phyloP scores from a whole-genome alignment of 257 asterid species.

The Eustoma russellianum region DNA sequence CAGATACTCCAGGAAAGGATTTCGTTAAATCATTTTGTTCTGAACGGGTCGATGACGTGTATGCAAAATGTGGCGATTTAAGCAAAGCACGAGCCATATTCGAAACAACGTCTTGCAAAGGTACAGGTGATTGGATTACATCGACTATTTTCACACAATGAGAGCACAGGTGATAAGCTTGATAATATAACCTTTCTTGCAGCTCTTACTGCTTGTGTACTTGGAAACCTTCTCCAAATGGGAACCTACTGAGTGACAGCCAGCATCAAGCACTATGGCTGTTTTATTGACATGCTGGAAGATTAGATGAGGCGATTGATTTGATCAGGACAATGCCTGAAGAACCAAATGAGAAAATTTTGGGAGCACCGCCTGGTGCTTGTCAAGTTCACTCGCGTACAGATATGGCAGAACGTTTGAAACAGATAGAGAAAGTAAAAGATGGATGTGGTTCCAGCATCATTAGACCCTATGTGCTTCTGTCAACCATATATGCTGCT shows the following conservation, averaged over 20 bases:
- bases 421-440: conserved; percentile 25
- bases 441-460: conserved; percentile 9
- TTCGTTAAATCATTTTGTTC: conserved; percentile 42
- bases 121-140: conserved; percentile 51
- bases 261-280: conserved; percentile 63
- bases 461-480: conserved; percentile 37
- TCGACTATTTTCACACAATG: conserved; percentile 39
- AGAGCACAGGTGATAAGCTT: conserved; percentile 33
- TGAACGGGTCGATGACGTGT: conserved; percentile 78
- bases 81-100: conserved; percentile 42
- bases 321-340: conserved; percentile 53
- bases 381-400: conserved; percentile 47
- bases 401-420: conserved; percentile 32
- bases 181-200: conserved; percentile 54
- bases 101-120: conserved; percentile 28
- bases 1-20: conserved; percentile 29
- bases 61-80: conserved; percentile 81
- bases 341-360: conserved; percentile 45
- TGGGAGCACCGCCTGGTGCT: conserved; percentile 74
- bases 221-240: conserved; percentile 52
- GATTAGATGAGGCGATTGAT: conserved; percentile 46
- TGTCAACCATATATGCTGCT: conserved; percentile 64
- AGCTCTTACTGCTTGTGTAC: conserved; percentile 70
- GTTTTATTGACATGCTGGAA: conserved; percentile 67
- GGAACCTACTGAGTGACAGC: conserved; percentile 40